These are phyloP conservation scores for Rhizoclosmatium sp. DNA, from an alignment of 192 early-diverging fungal species.

Conservation along the genomic window DNA sequence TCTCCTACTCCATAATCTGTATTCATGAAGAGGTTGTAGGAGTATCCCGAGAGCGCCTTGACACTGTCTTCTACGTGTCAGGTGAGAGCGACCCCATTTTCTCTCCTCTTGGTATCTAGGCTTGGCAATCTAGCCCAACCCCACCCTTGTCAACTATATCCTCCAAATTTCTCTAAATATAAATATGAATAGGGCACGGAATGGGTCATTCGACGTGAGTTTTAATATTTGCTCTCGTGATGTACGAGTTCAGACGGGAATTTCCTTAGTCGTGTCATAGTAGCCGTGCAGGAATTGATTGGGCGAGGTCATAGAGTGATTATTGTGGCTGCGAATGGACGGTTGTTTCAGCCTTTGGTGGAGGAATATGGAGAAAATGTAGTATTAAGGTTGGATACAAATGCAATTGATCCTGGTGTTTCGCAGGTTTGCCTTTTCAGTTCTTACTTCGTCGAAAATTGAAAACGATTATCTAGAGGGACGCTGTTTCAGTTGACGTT, in stretches of 20 bases:
- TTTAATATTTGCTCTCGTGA: background rate
- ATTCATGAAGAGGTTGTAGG: too few species aligned
- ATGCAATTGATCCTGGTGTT: slow-evolving; percentile 9
- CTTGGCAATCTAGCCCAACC: too few species aligned
- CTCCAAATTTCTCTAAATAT: too few species aligned
- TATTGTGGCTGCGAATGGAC: slow-evolving; percentile 42
- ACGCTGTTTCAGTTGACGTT: slow-evolving; percentile 57
- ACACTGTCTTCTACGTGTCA: too few species aligned
- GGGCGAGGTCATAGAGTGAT: slow-evolving; percentile 49
- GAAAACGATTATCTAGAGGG: slow-evolving; percentile 32
- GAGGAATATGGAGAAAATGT: slow-evolving; percentile 20
- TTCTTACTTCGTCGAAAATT: background rate
- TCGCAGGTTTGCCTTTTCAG: background rate
- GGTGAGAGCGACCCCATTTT: too few species aligned
- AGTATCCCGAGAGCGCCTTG: too few species aligned
- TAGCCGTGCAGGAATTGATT: slow-evolving; percentile 41
- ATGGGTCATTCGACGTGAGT: slow-evolving; percentile 52
- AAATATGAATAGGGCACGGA: slow-evolving; percentile 22
- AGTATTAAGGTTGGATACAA: slow-evolving; percentile 10
- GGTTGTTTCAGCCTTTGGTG: slow-evolving; percentile 45
- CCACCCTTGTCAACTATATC: too few species aligned
- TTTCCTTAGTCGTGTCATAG: background rate
- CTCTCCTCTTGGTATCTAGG: too few species aligned
- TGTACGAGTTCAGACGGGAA: slow-evolving; percentile 34
- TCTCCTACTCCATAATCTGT: too few species aligned